Conservation (phyloP, 2,329 filamentous ascomycete species). For the Bisporella sp. region DNA sequence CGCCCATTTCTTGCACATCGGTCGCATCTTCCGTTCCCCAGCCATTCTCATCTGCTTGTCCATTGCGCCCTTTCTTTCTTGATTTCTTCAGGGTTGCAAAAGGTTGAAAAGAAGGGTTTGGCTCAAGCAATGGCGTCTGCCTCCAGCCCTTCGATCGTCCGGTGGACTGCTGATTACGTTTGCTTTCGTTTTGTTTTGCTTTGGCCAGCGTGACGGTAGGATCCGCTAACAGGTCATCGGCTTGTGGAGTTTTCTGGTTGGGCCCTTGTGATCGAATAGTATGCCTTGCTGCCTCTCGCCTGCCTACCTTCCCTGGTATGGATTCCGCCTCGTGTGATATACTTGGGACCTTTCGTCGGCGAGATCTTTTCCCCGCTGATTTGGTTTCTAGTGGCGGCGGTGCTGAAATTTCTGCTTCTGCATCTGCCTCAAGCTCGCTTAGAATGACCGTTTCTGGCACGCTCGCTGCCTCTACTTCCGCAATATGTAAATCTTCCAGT, state of each 20-base stretch:
- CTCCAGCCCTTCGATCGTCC: conserved; percentile 58
- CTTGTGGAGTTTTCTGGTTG: not conserved
- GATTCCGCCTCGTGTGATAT: not conserved
- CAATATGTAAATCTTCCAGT: conserved; percentile 34
- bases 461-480: conserved; percentile 18
- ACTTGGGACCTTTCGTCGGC: conserved; percentile 31
- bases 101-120: conserved; percentile 55
- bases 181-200: not conserved
- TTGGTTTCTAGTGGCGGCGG: conserved; percentile 14
- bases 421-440: conserved; percentile 15
- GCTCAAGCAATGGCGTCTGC: conserved; percentile 59
- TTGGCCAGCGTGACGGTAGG: no score
- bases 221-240: conserved; percentile 27
- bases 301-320: not conserved
- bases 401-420: conserved; percentile 12
- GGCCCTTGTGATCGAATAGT: not conserved
- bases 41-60: conserved; percentile 57
- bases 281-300: conserved; percentile 9
- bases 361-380: conserved; percentile 33
- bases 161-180: conserved; percentile 12
- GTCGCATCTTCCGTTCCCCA: conserved; percentile 97
- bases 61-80: conserved; percentile 34
- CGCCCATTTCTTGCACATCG: conserved; percentile 85
- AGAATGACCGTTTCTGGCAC: conserved; percentile 14
- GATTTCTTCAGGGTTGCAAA: conserved; percentile 54